A percentile compares a stretch with the other conserved stretches of the same genome.
Conservation (phyloP, 345 rosid genomes). For the Melastoma malabathricum region DNA sequence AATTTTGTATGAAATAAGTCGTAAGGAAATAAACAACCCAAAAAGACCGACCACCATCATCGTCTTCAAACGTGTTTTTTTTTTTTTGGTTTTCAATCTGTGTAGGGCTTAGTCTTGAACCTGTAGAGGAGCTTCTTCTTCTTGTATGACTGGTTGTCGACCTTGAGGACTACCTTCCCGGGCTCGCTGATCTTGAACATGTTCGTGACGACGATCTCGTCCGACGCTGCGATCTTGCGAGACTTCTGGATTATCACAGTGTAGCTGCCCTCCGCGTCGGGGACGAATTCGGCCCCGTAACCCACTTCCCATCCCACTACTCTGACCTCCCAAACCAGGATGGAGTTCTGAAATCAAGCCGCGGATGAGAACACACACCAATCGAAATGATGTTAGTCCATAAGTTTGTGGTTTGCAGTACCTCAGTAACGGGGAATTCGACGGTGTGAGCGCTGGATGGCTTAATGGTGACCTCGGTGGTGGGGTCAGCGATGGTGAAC, state of each 20-base stretch:
- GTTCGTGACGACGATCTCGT: conserved; percentile 18
- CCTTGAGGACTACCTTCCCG: conserved; percentile 28
- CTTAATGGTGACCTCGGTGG: conserved; percentile 22
- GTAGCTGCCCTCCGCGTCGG: conserved; percentile 22
- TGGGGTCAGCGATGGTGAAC: conserved; percentile 21
- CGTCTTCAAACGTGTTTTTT: background rate
- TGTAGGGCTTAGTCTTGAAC: conserved; percentile 22
- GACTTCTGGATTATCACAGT: conserved; percentile 32
- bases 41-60: background rate
- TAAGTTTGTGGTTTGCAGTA: background rate
- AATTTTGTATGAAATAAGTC: too few species aligned
- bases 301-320: conserved; percentile 42
- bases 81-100: conserved; percentile 10
- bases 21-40: background rate
- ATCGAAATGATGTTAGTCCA: too few species aligned
- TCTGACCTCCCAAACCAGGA: conserved; percentile 31
- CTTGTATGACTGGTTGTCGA: conserved; percentile 30
- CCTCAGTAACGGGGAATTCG: conserved; percentile 31
- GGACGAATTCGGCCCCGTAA: conserved; percentile 38
- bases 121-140: conserved; percentile 44
- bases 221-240: conserved; percentile 17
- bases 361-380: too few species aligned
- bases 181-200: conserved; percentile 27
- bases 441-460: conserved; percentile 22
- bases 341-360: conserved; percentile 7